A percentile compares a stretch with the other conserved stretches of the same genome.
Evolutionary conservation across 768 basidiomycete genomes (phyloP).

Genomic region (Collybia nuda): DNA sequence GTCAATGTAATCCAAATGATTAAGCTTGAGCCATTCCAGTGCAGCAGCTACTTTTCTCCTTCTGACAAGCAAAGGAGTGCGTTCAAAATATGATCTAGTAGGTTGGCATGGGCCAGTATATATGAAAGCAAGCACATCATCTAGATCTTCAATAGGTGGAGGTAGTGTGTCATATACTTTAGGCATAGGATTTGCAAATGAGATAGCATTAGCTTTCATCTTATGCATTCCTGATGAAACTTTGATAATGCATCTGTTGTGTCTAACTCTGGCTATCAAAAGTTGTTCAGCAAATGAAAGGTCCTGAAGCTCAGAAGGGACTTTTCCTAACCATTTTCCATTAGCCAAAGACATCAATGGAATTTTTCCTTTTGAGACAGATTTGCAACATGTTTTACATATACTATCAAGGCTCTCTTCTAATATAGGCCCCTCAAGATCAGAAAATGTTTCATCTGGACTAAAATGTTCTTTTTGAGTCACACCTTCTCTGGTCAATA

Average conservation of each 20-base stretch:
- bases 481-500: too few species aligned
- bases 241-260: conserved; percentile 26
- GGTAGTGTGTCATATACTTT: too few species aligned
- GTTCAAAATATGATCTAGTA: conserved; percentile 18
- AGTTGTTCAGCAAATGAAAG: conserved; percentile 28
- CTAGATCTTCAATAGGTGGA: conserved; percentile 19
- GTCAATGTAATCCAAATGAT: conserved; percentile 30
- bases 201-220: conserved; percentile 28
- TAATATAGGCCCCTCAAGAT: too few species aligned
- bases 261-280: conserved; percentile 20
- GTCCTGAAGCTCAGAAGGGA: conserved; percentile 21
- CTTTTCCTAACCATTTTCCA: conserved; percentile 33
- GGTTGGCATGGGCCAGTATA: conserved; percentile 24
- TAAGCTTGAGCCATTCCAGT: conserved; percentile 29
- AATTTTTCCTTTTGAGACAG: conserved; percentile 6
- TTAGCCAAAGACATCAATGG: conserved; percentile 26
- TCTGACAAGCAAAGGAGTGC: conserved; percentile 28
- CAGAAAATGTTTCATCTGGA: too few species aligned
- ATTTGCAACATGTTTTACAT: conserved; percentile 28
- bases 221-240: conserved; percentile 23
- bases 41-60: conserved; percentile 18
- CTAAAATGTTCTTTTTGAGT: too few species aligned
- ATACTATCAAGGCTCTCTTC: conserved; percentile 14
- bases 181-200: conserved; percentile 21
- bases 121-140: conserved; percentile 20